These are phyloP conservation scores for Mycena galopus DNA, from an alignment of 768 basidiomycete species.

Conservation along the genomic window DNA sequence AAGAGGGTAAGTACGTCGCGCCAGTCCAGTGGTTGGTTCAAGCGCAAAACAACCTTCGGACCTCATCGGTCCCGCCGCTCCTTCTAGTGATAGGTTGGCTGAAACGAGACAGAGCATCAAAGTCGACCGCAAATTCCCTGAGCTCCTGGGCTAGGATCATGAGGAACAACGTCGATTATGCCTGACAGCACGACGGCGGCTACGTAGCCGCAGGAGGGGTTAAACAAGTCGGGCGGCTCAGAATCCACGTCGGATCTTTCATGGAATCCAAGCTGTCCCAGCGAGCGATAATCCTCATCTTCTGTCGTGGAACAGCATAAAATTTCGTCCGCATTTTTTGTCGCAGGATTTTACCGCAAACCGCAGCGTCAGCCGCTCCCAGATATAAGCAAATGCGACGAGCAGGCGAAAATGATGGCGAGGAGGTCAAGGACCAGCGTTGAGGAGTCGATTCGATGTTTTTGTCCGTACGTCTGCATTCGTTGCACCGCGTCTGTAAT, in stretches of 20 bases:
- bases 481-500: no score
- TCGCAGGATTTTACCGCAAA: slow-evolving; percentile 34
- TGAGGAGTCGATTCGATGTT: no score
- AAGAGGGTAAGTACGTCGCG: slow-evolving; percentile 29
- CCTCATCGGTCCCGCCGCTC: slow-evolving; percentile 11
- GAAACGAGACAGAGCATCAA: slow-evolving; percentile 14
- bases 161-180: not conserved
- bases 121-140: not conserved
- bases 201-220: not conserved
- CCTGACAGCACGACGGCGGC: slow-evolving; percentile 5
- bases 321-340: slow-evolving; percentile 28
- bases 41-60: slow-evolving; percentile 14
- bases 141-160: not conserved
- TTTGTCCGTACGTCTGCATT: no score
- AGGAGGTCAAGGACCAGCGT: no score
- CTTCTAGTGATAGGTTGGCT: slow-evolving; percentile 27
- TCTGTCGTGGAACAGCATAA: slow-evolving; percentile 13
- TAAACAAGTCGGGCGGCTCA: slow-evolving; percentile 1
- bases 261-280: slow-evolving; percentile 30
- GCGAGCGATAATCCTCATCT: slow-evolving; percentile 21
- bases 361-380: no score
- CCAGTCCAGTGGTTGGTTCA: slow-evolving; percentile 29
- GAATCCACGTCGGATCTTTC: slow-evolving; percentile 30
- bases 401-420: no score
- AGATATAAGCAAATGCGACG: no score